phyloP scores from a whole-genome alignment of 805 yeast genomes.

The Teunomyces aglyptinius region DNA sequence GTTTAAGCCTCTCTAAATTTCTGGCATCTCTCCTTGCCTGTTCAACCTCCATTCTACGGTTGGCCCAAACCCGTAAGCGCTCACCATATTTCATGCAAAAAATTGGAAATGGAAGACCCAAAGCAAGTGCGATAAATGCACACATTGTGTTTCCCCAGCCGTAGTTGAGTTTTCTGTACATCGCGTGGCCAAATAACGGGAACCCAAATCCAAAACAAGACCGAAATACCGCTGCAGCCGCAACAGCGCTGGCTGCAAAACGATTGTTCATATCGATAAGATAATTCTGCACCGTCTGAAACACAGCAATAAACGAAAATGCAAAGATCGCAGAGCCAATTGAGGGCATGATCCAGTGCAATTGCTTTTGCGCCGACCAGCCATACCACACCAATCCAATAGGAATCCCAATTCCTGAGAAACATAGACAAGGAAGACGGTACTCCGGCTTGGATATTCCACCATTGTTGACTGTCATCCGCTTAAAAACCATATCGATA shows the following conservation, averaged over 20 bases:
- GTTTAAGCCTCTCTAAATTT: slow-evolving; percentile 15
- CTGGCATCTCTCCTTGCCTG: slow-evolving; percentile 23
- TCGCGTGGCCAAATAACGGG: slow-evolving; percentile 36
- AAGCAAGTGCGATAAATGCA: slow-evolving; percentile 30
- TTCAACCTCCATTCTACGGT: slow-evolving; percentile 21
- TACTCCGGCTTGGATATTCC: slow-evolving; percentile 39
- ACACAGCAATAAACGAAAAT: slow-evolving; percentile 35
- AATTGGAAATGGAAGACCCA: slow-evolving; percentile 40
- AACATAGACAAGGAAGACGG: slow-evolving; percentile 36
- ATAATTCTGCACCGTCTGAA: slow-evolving; percentile 37
- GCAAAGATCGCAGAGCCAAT: slow-evolving; percentile 38
- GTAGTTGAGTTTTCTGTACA: slow-evolving; percentile 33
- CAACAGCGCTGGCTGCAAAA: slow-evolving; percentile 39
- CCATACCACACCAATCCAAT: slow-evolving; percentile 40
- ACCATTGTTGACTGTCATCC: slow-evolving; percentile 23
- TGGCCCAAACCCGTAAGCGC: slow-evolving; percentile 33
- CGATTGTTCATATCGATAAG: slow-evolving; percentile 39
- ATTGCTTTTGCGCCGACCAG: slow-evolving; percentile 35
- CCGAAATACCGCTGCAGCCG: slow-evolving; percentile 43
- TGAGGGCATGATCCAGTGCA: slow-evolving; percentile 40
- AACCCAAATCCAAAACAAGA: slow-evolving; percentile 38
- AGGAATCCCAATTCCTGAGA: slow-evolving; percentile 32
- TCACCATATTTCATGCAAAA: slow-evolving; percentile 37
- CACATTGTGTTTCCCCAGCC: slow-evolving; percentile 44
- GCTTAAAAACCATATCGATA: slow-evolving; percentile 24